Percentiles rank a stretch among this genome's conserved stretches.
These are phyloP conservation scores for Oryza coarctata DNA, from an alignment of 176 grass and related monocot species.

Conservation along the genomic window DNA sequence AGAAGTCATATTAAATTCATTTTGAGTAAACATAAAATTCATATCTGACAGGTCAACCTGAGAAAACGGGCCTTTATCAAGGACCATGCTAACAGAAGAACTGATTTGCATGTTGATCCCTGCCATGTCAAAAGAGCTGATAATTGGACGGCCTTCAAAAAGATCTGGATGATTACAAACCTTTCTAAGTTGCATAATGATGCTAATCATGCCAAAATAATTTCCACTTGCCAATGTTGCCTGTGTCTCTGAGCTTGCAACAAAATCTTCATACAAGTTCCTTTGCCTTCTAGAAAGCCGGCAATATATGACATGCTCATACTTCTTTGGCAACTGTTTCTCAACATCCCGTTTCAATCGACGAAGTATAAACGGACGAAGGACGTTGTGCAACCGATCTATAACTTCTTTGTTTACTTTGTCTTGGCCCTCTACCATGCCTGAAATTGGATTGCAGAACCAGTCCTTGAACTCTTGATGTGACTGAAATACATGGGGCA, in stretches of 20 bases:
- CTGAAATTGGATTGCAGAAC: slow-evolving; percentile 98
- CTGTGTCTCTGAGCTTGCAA: slow-evolving; percentile 93
- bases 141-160: slow-evolving; percentile 96
- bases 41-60: slow-evolving; percentile 66
- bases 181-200: slow-evolving; percentile 99
- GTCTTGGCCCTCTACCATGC: slow-evolving; percentile 97
- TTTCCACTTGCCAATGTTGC: slow-evolving; percentile 81
- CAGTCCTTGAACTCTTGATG: slow-evolving; percentile 99
- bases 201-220: slow-evolving; percentile 99
- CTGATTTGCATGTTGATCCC: slow-evolving; percentile 78
- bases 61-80: slow-evolving; percentile 64
- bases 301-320: slow-evolving; percentile 95
- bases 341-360: slow-evolving; percentile 96
- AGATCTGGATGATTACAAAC: slow-evolving; percentile 99
- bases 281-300: slow-evolving; percentile 92
- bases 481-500: slow-evolving; percentile 99
- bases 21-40: slow-evolving; percentile 86
- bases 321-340: slow-evolving; percentile 93
- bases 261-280: slow-evolving; percentile 98
- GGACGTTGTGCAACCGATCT: slow-evolving; percentile 93
- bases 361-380: slow-evolving; percentile 95
- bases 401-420: slow-evolving; percentile 98
- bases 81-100: slow-evolving; percentile 72
- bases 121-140: slow-evolving; percentile 98
- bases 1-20: slow-evolving; percentile 83